phyloP scores from a whole-genome alignment of 306 rosid species.

The Cucurbita pepo region DNA sequence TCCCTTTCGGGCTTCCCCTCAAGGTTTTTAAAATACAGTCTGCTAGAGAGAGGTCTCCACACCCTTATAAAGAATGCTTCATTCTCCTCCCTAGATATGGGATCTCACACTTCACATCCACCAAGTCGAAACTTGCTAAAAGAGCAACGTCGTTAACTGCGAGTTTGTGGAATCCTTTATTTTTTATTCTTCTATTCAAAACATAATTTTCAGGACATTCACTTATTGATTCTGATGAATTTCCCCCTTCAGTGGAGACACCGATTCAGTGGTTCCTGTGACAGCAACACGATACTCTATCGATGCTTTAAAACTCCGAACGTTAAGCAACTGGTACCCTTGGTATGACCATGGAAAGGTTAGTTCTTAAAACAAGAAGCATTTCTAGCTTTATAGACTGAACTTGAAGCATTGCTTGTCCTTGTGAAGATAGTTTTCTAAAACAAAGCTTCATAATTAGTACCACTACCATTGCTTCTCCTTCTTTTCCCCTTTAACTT shows the following conservation, averaged over 20 bases:
- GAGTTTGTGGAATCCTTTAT: not conserved
- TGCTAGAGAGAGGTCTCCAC: too few relatives aligned
- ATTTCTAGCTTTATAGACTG: not conserved
- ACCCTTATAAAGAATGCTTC: too few relatives aligned
- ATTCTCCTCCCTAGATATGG: too few relatives aligned
- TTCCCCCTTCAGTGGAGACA: constrained; percentile 56
- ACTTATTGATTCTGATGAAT: not conserved
- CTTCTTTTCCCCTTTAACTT: not conserved
- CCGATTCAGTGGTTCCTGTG: constrained; percentile 78
- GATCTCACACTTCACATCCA: not conserved
- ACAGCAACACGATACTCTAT: constrained; percentile 86
- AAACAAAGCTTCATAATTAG: not conserved
- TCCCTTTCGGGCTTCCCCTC: too few relatives aligned
- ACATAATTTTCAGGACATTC: not conserved
- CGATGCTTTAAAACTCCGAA: constrained; percentile 70
- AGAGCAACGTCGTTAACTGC: not conserved
- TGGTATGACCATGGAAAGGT: constrained; percentile 87
- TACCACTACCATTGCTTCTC: not conserved
- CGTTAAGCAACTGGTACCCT: constrained; percentile 67
- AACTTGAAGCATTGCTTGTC: not conserved
- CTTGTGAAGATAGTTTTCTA: not conserved
- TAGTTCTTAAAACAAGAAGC: constrained; percentile 15
- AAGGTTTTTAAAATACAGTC: too few relatives aligned
- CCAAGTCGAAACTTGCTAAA: not conserved
- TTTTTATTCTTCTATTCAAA: not conserved